Base-by-base conservation (phyloP, 2,329 filamentous ascomycete genomes). In the Hypocreales sp. region DNA sequence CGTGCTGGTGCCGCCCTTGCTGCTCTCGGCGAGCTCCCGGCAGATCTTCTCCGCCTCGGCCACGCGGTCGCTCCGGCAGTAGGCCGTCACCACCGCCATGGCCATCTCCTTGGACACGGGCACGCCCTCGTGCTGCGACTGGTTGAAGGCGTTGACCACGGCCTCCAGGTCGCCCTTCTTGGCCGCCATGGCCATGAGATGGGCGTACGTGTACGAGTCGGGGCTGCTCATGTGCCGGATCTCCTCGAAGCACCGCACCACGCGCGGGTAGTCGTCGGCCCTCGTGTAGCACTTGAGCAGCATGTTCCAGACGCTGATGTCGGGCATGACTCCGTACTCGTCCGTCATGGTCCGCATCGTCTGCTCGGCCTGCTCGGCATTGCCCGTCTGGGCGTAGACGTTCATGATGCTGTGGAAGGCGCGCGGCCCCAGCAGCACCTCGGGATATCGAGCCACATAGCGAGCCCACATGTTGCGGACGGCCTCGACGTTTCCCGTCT, bases 121-220 rank as follows among this genome's bases (percentile, higher is more conserved):
- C 15, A 80, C 45, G 0, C 53, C 44, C 3, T 56, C 45, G n/a
- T 63, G 44, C 32, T 71, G 64, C 10, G 79, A 77, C 31, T 69
- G 58, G 17, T 63, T 59, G 38, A 79, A 72, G 11, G 92, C 50
- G 14, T 73, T 61, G 15, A 77, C 57, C 2, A 79, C 72, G 28
- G 67, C 67, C 14, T 76, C 67, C 2, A 86, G 52, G 44, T 94
- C 84, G 14, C 86, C 84, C 38, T 71, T 65, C 10, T 61, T 61
- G 11, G 75, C 74, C 27, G 71, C 70, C 40, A 92, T 61, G 15
- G 70, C 64, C 67, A 93, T 79, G 35, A 92, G 54, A 5, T 75
- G 78, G 4, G 67, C 71, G 40, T 82, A 83, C 1, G 75, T 79
- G 39, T 69, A 63, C 1, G 54, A 42, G 45, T 81, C 68, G 0